These are phyloP conservation scores for Scenedesmus sp. DNA, from an alignment of 163 green algal species.

Conservation along the genomic window DNA sequence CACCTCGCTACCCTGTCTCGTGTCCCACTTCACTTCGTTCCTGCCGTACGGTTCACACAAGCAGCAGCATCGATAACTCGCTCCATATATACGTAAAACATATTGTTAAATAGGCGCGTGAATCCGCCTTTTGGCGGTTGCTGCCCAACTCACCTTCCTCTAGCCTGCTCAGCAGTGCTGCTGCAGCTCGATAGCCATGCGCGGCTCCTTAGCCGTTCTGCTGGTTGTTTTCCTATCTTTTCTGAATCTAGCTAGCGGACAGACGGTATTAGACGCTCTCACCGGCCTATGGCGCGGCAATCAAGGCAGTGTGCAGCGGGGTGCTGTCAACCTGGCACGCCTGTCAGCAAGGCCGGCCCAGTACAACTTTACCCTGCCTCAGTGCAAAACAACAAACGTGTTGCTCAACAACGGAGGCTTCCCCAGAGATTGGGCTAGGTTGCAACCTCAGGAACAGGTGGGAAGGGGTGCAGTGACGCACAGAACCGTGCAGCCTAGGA, in stretches of 20 bases:
- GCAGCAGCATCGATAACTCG: background rate
- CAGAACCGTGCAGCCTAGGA: background rate
- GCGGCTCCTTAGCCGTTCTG: background rate
- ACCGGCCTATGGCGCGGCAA: background rate
- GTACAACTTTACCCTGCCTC: background rate
- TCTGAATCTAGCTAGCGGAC: background rate
- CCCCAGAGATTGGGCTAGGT: background rate
- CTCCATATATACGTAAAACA: background rate
- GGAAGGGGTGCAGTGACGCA: background rate
- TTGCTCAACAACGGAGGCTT: constrained; percentile 28
- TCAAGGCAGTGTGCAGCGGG: background rate
- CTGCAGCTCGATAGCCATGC: background rate
- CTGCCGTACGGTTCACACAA: background rate
- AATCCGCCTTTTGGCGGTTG: background rate
- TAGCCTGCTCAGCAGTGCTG: background rate
- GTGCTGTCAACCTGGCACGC: background rate
- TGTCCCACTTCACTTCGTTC: background rate
- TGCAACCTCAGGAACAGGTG: constrained; percentile 21
- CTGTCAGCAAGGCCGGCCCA: background rate
- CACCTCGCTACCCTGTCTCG: background rate
- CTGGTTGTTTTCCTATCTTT: background rate
- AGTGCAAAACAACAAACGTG: background rate
- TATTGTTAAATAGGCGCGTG: no score
- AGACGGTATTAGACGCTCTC: background rate
- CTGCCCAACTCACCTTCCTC: background rate